Evolutionary conservation across 2,329 filamentous ascomycete genomes (phyloP).

Genomic region (Pseudogymnoascus sp.): DNA sequence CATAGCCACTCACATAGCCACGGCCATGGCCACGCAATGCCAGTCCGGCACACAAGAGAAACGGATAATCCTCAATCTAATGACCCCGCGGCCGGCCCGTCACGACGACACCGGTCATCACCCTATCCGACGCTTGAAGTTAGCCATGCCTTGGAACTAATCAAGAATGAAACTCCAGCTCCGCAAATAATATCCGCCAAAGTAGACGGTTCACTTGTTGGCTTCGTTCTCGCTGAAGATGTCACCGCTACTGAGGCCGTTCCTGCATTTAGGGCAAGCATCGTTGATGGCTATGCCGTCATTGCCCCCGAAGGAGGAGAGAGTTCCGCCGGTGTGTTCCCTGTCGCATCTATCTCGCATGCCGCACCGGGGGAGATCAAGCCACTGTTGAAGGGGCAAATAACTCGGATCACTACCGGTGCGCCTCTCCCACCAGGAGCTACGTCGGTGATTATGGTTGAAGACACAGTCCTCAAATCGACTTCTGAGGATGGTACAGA

Average conservation of each 20-base stretch:
- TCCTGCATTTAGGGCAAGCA: constrained; percentile 89
- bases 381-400: constrained; percentile 61
- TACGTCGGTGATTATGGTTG: constrained; percentile 92
- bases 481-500: constrained; percentile 74
- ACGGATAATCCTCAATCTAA: constrained; percentile 52
- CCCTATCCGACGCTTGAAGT: constrained; percentile 91
- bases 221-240: constrained; percentile 74
- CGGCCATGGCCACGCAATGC: constrained; percentile 55
- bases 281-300: constrained; percentile 92
- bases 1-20: constrained; percentile 57
- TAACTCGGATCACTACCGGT: constrained; percentile 89
- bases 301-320: constrained; percentile 53
- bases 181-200: constrained; percentile 49
- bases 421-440: constrained; percentile 83
- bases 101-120: constrained; percentile 70
- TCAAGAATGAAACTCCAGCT: constrained; percentile 64
- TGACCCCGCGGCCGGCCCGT: constrained; percentile 53
- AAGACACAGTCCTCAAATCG: constrained; percentile 74
- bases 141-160: constrained; percentile 66
- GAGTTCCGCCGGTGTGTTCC: constrained; percentile 70
- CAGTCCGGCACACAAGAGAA: constrained; percentile 66
- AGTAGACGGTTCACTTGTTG: constrained; percentile 61
- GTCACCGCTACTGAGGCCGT: constrained; percentile 75
- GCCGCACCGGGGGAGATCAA: constrained; percentile 65
- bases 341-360: constrained; percentile 80